These are phyloP conservation scores for Dipteronia sinensis DNA, from an alignment of 345 rosid species.

Conservation along the genomic window DNA sequence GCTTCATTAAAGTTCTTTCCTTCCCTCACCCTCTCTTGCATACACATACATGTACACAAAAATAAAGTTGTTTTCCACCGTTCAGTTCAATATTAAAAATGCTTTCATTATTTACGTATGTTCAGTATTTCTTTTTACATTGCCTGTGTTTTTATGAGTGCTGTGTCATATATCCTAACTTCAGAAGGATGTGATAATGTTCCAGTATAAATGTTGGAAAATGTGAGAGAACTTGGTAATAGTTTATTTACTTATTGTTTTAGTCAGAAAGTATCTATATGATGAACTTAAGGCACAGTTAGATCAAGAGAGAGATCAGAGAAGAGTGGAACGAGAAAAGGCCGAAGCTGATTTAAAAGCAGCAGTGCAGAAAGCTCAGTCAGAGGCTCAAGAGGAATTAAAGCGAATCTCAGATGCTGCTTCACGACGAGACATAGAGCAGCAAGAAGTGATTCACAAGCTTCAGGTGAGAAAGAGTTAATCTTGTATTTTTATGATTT, in stretches of 20 bases:
- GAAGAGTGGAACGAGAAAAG: slow-evolving; percentile 78
- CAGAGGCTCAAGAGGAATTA: slow-evolving; percentile 74
- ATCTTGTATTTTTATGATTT: slow-evolving; percentile 17
- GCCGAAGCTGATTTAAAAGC: slow-evolving; percentile 71
- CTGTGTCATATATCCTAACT: background rate
- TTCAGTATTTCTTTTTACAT: background rate
- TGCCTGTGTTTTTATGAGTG: background rate
- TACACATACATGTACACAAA: no score
- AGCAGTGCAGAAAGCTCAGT: slow-evolving; percentile 77
- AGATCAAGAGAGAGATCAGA: slow-evolving; percentile 84
- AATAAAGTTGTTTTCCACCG: background rate
- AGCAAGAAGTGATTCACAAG: slow-evolving; percentile 78
- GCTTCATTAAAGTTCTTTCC: no score
- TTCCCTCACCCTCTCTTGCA: background rate
- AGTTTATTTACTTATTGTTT: slow-evolving; percentile 30
- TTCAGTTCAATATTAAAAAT: slow-evolving; percentile 2
- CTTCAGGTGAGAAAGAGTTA: slow-evolving; percentile 60
- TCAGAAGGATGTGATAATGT: background rate
- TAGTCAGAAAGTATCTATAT: slow-evolving; percentile 84
- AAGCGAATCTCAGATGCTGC: slow-evolving; percentile 66
- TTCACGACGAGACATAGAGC: slow-evolving; percentile 66
- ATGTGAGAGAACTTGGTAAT: slow-evolving; percentile 9
- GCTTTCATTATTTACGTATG: background rate
- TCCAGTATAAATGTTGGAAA: background rate
- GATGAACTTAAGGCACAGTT: slow-evolving; percentile 68